phyloP scores from a whole-genome alignment of 2,329 filamentous ascomycete species.

The Phyllosticta citribraziliensis region DNA sequence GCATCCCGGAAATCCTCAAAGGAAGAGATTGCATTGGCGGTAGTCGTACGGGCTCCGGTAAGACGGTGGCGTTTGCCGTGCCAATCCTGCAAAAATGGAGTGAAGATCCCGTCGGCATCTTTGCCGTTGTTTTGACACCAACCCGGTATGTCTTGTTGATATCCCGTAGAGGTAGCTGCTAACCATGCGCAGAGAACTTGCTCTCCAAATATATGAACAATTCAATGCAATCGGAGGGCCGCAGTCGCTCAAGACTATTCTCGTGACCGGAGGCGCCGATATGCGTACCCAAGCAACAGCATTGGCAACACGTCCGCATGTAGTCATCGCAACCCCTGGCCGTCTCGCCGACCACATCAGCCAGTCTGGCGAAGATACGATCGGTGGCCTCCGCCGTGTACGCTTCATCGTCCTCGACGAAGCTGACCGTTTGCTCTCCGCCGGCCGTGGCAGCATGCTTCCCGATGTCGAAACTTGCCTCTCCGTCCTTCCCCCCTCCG shows the following conservation, averaged over 20 bases:
- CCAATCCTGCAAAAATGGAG: conserved; percentile 93
- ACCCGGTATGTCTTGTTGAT: conserved; percentile 49
- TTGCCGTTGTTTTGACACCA: conserved; percentile 78
- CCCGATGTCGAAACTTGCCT: conserved; percentile 86
- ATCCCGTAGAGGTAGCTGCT: neutral
- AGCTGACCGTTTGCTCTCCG: conserved; percentile 77
- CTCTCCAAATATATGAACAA: conserved; percentile 93
- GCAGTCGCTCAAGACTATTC: conserved; percentile 73
- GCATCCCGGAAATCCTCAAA: conserved; percentile 85
- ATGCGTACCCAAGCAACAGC: conserved; percentile 86
- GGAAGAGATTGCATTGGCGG: conserved; percentile 93
- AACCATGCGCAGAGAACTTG: conserved; percentile 58
- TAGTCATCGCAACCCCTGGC: conserved; percentile 91
- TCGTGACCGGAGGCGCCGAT: conserved; percentile 88
- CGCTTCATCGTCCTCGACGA: conserved; percentile 89
- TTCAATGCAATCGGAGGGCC: conserved; percentile 85
- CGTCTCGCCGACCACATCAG: conserved; percentile 88
- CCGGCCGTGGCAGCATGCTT: conserved; percentile 77
- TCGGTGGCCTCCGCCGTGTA: conserved; percentile 68
- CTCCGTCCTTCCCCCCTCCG: conserved; percentile 64
- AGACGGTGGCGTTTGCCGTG: conserved; percentile 91
- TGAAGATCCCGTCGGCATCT: conserved; percentile 84
- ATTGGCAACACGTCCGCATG: conserved; percentile 70
- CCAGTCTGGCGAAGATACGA: conserved; percentile 83
- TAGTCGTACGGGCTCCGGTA: conserved; percentile 89